Base-by-base conservation (phyloP, 2,329 filamentous ascomycete genomes). In the Stagonosporopsis tanaceti region DNA sequence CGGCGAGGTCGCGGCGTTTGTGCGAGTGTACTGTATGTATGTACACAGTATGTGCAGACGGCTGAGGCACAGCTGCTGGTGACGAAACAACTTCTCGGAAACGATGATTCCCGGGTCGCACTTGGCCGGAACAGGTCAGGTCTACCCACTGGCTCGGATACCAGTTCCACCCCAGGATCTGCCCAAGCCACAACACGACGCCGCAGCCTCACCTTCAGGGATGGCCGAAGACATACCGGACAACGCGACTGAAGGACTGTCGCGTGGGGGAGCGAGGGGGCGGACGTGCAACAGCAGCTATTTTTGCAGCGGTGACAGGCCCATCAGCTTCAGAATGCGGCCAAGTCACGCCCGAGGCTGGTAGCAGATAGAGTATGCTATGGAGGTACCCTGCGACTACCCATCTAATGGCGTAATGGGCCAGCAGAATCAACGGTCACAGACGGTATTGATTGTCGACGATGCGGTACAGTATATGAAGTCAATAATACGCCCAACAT, bases 1-100 rank as follows among this genome's bases (percentile, higher is more conserved):
- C 65, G 67, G 66, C 63, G 65, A 67, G 54, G 62, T 66, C 56
- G 62, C 65, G 65, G 57, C 37, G 64, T 64, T 63, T 53, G 61
- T 66, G 57, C 56, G 46, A 58, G 54, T 35, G n/a, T 39, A 20
- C 20, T 20, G 20, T 20, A 20, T 20, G 20, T 20, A 20, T 20
- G 20, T 20, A 20, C 20, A 20, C 20, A 20, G 20, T 20, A 38
- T 57, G 44, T 57, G 48, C 54, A 57, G 54, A 44, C 54, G 53
- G 53, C 37, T 57, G 51, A 42, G 44, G 51, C 38, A 54, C 45
- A 48, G 44, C 38, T 52, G 28, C 56, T 47, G 56, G 50, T 50
- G 47, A 59, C 56, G 56, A 54, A 59, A 54, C 56, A 54, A 51
- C 51, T 47, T 39, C 35, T 60, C 66, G 67, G 67, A 65, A 60